Conservation (phyloP, 352 stramenopile species). For the Pythium sukuiense region DNA sequence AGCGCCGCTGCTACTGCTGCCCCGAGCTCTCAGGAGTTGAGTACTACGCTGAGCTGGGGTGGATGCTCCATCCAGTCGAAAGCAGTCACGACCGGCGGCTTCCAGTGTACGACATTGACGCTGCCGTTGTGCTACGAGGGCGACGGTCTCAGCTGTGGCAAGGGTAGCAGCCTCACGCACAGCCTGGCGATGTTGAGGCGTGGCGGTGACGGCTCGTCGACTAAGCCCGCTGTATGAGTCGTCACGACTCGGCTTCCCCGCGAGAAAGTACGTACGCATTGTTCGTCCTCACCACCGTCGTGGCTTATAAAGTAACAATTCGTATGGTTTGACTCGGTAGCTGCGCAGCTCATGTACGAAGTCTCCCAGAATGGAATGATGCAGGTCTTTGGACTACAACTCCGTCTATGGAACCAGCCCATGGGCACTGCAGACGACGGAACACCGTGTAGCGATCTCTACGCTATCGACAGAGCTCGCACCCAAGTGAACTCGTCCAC, state of each 20-base stretch:
- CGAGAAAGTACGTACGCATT: neutral
- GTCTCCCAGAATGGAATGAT: neutral
- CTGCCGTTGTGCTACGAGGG: constrained; percentile 4
- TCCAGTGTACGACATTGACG: constrained; percentile 6
- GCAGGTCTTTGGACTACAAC: constrained; percentile 2
- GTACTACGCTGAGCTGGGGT: neutral
- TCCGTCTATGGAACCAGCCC: constrained; percentile 3
- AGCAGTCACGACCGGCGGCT: neutral
- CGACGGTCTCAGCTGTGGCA: neutral
- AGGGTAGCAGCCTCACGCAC: neutral
- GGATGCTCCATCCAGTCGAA: neutral
- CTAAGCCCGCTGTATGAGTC: constrained; percentile 1
- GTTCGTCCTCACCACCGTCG: neutral
- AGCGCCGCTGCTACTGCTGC: no score
- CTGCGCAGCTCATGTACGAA: constrained; percentile 4
- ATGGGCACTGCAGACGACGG: neutral
- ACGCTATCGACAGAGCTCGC: neutral
- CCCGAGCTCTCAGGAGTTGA: neutral
- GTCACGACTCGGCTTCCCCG: neutral
- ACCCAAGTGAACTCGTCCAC: neutral
- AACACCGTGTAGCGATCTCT: neutral
- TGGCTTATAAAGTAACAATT: neutral
- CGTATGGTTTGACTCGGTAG: neutral
- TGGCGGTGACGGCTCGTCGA: neutral
- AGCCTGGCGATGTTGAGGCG: neutral